phyloP scores from a whole-genome alignment of 1,284 basidiomycete species.

The Sporisorium sorghi region DNA sequence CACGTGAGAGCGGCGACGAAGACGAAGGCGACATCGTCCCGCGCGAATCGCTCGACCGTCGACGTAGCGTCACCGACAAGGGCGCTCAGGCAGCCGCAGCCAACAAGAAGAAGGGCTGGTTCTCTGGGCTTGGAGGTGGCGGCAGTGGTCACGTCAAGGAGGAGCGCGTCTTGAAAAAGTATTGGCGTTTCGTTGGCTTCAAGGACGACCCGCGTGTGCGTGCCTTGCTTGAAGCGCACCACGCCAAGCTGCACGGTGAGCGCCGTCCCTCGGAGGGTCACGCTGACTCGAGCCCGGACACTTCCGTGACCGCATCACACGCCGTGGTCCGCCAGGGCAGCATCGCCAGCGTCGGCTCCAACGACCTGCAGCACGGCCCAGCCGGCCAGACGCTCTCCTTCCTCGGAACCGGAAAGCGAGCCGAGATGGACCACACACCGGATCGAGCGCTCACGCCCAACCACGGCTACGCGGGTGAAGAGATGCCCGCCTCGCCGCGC shows the following conservation, averaged over 20 bases:
- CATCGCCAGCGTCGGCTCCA: constrained; percentile 38
- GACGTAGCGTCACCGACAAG: constrained; percentile 18
- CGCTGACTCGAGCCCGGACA: constrained; percentile 5
- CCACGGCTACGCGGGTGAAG: constrained; percentile 32
- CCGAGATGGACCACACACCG: constrained; percentile 35
- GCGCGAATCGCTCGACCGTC: constrained; percentile 59
- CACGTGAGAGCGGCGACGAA: constrained; percentile 45
- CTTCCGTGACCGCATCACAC: constrained; percentile 5
- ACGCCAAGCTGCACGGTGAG: constrained; percentile 41
- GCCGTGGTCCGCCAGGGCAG: constrained; percentile 32
- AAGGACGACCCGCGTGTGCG: constrained; percentile 60
- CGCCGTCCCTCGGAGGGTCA: constrained; percentile 4
- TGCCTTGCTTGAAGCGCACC: constrained; percentile 56
- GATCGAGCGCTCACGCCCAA: constrained; percentile 50
- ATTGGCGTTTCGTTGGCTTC: constrained; percentile 71
- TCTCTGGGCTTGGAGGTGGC: constrained; percentile 46
- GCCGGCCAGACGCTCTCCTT: constrained; percentile 47
- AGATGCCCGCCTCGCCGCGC: constrained; percentile 32
- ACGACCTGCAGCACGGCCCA: constrained; percentile 55
- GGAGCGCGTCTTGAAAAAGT: constrained; percentile 62
- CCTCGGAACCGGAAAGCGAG: constrained; percentile 43
- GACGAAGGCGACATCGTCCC: constrained; percentile 69
- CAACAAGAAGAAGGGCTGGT: constrained; percentile 59
- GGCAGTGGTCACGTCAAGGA: constrained; percentile 51
- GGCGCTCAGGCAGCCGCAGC: constrained; percentile 15